Percentiles rank a stretch among this genome's conserved stretches.
phyloP scores from a whole-genome alignment of 179 eudicot species.

The Amaranthus tricolor region DNA sequence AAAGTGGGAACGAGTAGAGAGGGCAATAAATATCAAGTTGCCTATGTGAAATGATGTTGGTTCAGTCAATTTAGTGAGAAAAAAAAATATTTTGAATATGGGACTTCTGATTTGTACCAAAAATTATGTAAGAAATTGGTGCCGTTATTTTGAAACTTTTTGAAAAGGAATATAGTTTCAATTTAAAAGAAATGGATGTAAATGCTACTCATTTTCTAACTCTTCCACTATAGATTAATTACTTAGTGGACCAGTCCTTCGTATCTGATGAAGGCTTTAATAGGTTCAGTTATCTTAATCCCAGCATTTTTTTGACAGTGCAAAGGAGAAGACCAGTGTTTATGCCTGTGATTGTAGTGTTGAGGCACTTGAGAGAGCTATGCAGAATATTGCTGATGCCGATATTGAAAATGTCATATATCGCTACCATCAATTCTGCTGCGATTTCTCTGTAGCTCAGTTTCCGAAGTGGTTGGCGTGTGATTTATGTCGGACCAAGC shows the following conservation, averaged over 20 bases:
- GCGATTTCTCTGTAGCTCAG: conserved; percentile 60
- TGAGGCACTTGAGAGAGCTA: conserved; percentile 87
- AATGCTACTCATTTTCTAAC: not conserved
- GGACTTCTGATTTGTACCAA: too few relatives aligned
- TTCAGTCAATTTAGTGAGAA: too few relatives aligned
- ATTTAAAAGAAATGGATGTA: too few relatives aligned
- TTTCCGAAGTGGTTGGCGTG: conserved; percentile 83
- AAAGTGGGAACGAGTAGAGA: too few relatives aligned
- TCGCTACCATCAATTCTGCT: conserved; percentile 61
- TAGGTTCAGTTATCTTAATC: not conserved
- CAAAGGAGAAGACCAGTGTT: conserved; percentile 47
- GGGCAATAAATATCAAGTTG: too few relatives aligned
- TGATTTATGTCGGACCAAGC: conserved; percentile 39
- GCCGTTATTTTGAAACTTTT: too few relatives aligned
- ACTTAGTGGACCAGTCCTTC: not conserved
- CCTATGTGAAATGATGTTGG: too few relatives aligned
- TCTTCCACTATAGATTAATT: not conserved
- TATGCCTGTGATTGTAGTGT: conserved; percentile 90
- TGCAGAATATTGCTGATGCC: conserved; percentile 49
- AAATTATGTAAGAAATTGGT: too few relatives aligned
- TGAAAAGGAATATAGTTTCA: too few relatives aligned
- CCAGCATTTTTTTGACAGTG: conserved; percentile 32
- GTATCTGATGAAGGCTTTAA: not conserved
- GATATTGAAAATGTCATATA: conserved; percentile 31
- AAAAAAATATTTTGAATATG: too few relatives aligned